Percentiles rank a stretch among this genome's conserved stretches.
These are phyloP conservation scores for Lipomyces sp. DNA, from an alignment of 805 yeast species.

Conservation along the genomic window DNA sequence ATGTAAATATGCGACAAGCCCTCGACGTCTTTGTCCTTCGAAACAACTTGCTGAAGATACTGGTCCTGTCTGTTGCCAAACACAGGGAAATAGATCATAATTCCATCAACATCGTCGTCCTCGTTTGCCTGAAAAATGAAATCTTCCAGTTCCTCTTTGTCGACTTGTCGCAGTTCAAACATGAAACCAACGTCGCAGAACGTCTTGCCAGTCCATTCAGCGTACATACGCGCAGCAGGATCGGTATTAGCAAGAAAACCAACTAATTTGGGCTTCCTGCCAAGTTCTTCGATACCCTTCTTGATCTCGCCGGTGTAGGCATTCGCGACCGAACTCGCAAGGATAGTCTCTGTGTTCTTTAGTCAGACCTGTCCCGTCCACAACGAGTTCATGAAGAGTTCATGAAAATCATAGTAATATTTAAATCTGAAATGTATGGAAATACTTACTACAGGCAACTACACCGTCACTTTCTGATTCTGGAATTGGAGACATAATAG, in stretches of 20 bases:
- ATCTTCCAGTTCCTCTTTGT: slow-evolving; percentile 84
- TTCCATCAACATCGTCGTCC: slow-evolving; percentile 80
- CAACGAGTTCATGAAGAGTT: not conserved
- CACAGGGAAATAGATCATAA: slow-evolving; percentile 97
- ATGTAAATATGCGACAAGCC: slow-evolving; percentile 90
- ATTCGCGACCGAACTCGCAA: slow-evolving; percentile 88
- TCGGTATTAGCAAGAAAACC: slow-evolving; percentile 92
- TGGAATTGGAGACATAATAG: not conserved
- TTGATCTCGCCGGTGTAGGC: slow-evolving; percentile 74
- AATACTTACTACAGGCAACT: not conserved
- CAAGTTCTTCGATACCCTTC: slow-evolving; percentile 57
- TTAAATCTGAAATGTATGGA: not conserved
- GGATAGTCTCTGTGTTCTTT: slow-evolving; percentile 20
- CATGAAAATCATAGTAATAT: not conserved
- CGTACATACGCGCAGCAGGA: slow-evolving; percentile 95
- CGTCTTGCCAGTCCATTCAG: slow-evolving; percentile 94
- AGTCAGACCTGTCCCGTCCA: not conserved
- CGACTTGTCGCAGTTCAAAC: slow-evolving; percentile 74
- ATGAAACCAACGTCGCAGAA: slow-evolving; percentile 82
- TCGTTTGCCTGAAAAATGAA: slow-evolving; percentile 80
- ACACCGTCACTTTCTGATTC: not conserved
- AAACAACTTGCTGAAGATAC: slow-evolving; percentile 89
- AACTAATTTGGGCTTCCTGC: slow-evolving; percentile 72
- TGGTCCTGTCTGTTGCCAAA: slow-evolving; percentile 95
- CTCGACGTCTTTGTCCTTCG: slow-evolving; percentile 93